These are phyloP conservation scores for Imleria badia DNA, from an alignment of 768 basidiomycete genomes.

Conservation along the genomic window DNA sequence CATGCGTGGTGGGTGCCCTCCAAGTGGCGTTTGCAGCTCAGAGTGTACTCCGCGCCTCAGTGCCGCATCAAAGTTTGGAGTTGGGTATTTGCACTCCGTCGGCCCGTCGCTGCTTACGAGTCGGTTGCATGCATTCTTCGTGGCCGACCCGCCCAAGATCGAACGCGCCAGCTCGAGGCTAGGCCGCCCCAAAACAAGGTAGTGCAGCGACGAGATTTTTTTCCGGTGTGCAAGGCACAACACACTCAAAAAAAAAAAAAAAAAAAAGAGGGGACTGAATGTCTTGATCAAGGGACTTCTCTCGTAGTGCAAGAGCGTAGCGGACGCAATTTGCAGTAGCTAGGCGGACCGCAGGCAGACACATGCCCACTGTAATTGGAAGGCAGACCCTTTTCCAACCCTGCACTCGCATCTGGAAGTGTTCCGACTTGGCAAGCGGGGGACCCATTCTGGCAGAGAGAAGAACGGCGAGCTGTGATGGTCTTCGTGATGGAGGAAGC, in stretches of 20 bases:
- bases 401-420: constrained; percentile 21
- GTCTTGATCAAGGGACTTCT: constrained; percentile 14
- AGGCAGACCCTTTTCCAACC: constrained; percentile 25
- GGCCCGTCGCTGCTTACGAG: background rate
- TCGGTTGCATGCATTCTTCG: constrained; percentile 4
- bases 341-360: constrained; percentile 32
- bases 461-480: constrained; percentile 20
- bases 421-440: constrained; percentile 17
- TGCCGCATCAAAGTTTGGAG: background rate
- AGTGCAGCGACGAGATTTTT: background rate
- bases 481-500: constrained; percentile 22
- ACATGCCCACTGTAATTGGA: constrained; percentile 21
- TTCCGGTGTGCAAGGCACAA: constrained; percentile 24
- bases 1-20: background rate
- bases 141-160: background rate
- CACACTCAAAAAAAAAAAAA: constrained; percentile 9
- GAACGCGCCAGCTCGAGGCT: constrained; percentile 1
- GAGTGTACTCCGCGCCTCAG: constrained; percentile 24
- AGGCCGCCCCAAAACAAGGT: constrained; percentile 7
- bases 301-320: constrained; percentile 19
- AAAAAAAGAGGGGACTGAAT: constrained; percentile 13
- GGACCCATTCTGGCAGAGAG: constrained; percentile 4
- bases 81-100: background rate
- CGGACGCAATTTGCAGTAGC: constrained; percentile 26
- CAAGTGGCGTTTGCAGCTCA: constrained; percentile 12